These are phyloP conservation scores for Eragrostis curvula DNA, from an alignment of 176 grass and related monocot genomes.

Conservation along the genomic window DNA sequence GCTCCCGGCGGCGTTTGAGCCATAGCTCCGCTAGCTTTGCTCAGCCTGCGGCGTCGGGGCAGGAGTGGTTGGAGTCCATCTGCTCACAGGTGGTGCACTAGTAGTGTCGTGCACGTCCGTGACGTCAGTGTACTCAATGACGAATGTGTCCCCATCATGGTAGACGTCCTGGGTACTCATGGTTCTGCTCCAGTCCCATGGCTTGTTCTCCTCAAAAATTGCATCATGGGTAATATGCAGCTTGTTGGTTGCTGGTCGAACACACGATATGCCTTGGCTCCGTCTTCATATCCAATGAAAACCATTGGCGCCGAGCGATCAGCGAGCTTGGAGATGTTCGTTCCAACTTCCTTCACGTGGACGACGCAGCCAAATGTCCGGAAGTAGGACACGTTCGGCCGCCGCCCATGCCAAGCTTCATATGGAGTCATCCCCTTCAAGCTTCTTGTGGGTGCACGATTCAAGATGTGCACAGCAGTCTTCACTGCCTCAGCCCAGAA, in stretches of 20 bases:
- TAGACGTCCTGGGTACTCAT: no score
- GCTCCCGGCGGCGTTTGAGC: background rate
- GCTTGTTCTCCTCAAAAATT: background rate
- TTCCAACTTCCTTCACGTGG: background rate
- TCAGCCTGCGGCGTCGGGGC: no score
- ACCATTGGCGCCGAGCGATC: background rate
- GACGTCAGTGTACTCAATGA: background rate
- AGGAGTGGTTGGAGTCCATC: background rate
- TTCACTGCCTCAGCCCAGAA: no score
- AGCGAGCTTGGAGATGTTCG: background rate
- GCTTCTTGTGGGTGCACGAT: no score
- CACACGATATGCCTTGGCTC: background rate
- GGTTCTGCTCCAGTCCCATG: background rate
- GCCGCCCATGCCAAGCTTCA: no score
- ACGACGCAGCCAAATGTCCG: background rate
- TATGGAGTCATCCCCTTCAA: no score
- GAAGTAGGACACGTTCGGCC: background rate
- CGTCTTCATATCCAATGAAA: background rate
- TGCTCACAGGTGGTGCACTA: background rate
- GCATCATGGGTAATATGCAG: background rate
- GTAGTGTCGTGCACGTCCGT: no score
- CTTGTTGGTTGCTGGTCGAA: background rate
- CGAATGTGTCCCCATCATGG: background rate
- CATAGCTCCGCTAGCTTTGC: background rate
- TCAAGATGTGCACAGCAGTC: no score